Evolutionary conservation across 192 early-diverging fungal species (phyloP), one percentile per base, ranked within the genome.

Genomic region (Gigaspora rosea): DNA sequence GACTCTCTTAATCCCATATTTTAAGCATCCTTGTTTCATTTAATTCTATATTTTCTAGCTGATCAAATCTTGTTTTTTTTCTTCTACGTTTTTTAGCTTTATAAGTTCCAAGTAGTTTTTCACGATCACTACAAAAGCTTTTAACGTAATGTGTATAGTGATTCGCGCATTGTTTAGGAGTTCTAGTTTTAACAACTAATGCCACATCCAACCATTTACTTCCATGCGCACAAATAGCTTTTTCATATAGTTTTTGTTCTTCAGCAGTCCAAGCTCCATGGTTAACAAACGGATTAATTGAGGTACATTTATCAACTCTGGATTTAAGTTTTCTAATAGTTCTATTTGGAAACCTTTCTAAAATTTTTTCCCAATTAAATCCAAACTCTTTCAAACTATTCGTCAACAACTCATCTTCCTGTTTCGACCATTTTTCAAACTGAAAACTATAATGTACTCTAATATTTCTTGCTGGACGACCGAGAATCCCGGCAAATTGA

Each of bases 321-420:
- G 33, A 12, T 46, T 8, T 66, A n/a, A 66, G 33, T 18, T 33
- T n/a, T n/a, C 1, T 8, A 20, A 10, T 0, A 4, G 10, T n/a
- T 18, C 64, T 32, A 41, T 66, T 33, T 9, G 64, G 64, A 8
- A 66, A 66, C 8, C n/a, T 41, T 66, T 66, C 36, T 66, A 36
- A 18, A 20, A 66, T 66, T 3, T 20, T 66, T 47, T 36, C 36
- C 64, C 64, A 66, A 47, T 66, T 18, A 41, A 41, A 41, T 41
- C 64, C 64, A 41, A 41, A 35, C 2, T 66, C 36, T 66, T 41
- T n/a, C 9, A 66, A 41, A 41, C 33, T 18, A 47, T 66, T 36
- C 13, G 8, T 35, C n/a, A 66, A 41, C 36, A 66, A 66, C 16
- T 66, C 8, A 4, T 35, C n/a, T 66, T 66, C 64, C 8, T 47